Evolutionary conservation across 495 filamentous ascomycete genomes (phyloP).

Genomic region (Cenococcum geophilum): DNA sequence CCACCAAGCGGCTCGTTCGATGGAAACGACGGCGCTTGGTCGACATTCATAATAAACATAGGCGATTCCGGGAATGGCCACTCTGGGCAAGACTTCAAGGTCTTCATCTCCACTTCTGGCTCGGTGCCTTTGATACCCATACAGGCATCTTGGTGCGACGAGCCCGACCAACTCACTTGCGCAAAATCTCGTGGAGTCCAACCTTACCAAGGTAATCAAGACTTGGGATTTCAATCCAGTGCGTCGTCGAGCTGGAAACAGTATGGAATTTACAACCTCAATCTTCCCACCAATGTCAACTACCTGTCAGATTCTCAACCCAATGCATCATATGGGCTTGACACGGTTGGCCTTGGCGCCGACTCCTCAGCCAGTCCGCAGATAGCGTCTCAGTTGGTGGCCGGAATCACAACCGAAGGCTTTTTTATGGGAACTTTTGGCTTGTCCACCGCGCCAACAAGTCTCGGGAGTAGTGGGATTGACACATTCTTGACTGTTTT

Average conservation of each 20-base stretch:
- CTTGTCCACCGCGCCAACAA: conserved; percentile 5
- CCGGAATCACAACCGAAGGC: conserved; percentile 3
- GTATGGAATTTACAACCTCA: conserved; percentile 17
- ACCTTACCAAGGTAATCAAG: conserved; percentile 9
- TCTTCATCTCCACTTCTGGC: conserved; percentile 18
- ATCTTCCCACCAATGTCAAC: conserved; percentile 2
- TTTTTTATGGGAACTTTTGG: conserved; percentile 29
- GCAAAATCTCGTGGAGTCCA: conserved; percentile 24
- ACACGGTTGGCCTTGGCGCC: conserved; percentile 17
- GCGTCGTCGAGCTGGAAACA: conserved; percentile 9
- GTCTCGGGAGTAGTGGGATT: background rate
- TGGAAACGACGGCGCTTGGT: conserved; percentile 33
- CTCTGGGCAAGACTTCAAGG: conserved; percentile 25
- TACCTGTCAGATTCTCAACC: background rate
- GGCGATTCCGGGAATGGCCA: conserved; percentile 13
- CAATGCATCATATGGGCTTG: conserved; percentile 16
- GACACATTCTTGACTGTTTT: conserved; percentile 16
- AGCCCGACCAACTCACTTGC: conserved; percentile 12
- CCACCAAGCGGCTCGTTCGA: conserved; percentile 16
- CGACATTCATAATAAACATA: conserved; percentile 27
- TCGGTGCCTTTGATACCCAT: conserved; percentile 13
- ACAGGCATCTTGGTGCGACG: conserved; percentile 14
- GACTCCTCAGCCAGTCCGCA: conserved; percentile 1
- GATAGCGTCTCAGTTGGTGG: conserved; percentile 9
- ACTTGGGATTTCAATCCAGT: conserved; percentile 9